Evolutionary conservation across 805 yeast species (phyloP), one percentile per base, ranked within the genome.

Genomic region (Candida broadrunensis): DNA sequence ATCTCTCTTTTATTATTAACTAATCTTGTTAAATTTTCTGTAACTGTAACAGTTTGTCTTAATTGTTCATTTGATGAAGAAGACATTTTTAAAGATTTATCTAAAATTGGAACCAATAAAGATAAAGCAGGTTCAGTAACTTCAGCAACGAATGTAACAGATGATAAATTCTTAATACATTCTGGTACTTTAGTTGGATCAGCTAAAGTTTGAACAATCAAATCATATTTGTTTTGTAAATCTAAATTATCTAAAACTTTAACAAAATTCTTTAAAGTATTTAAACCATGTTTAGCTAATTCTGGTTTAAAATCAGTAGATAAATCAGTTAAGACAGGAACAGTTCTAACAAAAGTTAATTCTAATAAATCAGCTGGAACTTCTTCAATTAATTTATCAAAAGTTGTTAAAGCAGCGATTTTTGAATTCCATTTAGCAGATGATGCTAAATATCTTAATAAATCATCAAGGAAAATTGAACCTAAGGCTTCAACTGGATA

Each of bases 281-380:
- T 76, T 52, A 81, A 68, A 50, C 97, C 98, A 43, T 80, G 88
- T 52, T 85, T 82, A 20, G 97, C 89, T 42, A 93, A 75, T 67
- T 91, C 99, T 2, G 97, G 97, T 72, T 91, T 91, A 77, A 93
- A 88, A 62, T 91, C 99, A 42, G 95, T 91, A 49, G 96, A 80
- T 68, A 83, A 77, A 65, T 88, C 95, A 25, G 96, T 88, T 55
- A 91, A 74, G 8, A 85, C 76, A 29, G 99, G 98, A 25, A 91
- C 80, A 3, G 88, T 77, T 41, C 76, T 78, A 45, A 82, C 81
- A 63, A 91, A 91, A 51, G 83, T 81, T 58, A 83, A 61, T 65
- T 91, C 97, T 51, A 91, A 71, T 54, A 87, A 74, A 67, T 93
- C 98, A 30, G 84, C 79, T 42, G 97, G 93, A 33, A 85, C 81